phyloP scores from a whole-genome alignment of 257 asterid genomes.

The Solanum lycopersicoides region DNA sequence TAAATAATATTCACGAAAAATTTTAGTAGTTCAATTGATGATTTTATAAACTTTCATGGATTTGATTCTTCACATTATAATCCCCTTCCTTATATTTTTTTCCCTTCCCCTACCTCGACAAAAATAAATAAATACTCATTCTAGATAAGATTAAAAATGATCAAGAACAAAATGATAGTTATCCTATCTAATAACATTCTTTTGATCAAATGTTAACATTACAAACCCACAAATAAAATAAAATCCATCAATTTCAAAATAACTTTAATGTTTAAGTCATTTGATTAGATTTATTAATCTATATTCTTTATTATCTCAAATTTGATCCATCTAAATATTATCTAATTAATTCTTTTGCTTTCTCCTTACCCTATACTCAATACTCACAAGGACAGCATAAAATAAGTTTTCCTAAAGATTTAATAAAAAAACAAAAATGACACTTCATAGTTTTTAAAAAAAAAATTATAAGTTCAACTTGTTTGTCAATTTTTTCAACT shows the following conservation, averaged over 20 bases:
- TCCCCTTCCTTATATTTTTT: accelerated
- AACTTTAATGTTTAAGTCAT: neutral
- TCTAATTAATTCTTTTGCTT: neutral
- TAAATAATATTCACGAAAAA: neutral
- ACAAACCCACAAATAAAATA: too few species aligned
- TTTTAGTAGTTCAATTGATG: too few species aligned
- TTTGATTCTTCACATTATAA: too few species aligned
- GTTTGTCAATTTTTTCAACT: neutral
- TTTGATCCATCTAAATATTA: neutral
- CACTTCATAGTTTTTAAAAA: neutral
- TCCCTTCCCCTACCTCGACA: accelerated
- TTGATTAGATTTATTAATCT: neutral
- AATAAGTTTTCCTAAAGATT: neutral
- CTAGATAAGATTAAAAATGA: neutral
- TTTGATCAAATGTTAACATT: neutral
- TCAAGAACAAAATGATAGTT: neutral
- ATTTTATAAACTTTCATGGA: too few species aligned
- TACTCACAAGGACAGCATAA: neutral
- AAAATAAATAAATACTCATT: neutral
- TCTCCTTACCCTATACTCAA: neutral
- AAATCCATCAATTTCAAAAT: neutral
- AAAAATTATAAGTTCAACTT: neutral
- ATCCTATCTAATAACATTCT: neutral
- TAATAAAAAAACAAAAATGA: neutral
- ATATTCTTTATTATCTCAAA: neutral